Conservation (phyloP, 371 early-diverging fungal species). For the Fennellomyces sp. region DNA sequence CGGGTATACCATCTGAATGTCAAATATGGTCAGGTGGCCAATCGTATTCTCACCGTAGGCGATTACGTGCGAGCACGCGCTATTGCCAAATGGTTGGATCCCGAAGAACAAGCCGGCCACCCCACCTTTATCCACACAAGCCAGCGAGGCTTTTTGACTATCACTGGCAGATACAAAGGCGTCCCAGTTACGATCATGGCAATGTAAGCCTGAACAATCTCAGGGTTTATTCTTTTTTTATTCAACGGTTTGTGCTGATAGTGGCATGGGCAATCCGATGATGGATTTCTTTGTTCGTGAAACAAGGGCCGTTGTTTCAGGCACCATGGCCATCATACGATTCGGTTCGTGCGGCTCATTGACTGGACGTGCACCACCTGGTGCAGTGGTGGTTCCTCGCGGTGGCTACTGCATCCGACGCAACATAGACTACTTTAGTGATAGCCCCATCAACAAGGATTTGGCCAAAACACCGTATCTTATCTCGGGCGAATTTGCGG, state of each 20-base stretch:
- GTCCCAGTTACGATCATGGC: conserved; percentile 87
- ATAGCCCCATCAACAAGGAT: conserved; percentile 31
- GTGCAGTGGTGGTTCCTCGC: conserved; percentile 77
- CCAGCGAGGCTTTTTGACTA: conserved; percentile 88
- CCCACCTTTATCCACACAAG: conserved; percentile 63
- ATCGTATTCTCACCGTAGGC: conserved; percentile 92
- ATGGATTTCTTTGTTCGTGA: conserved; percentile 96
- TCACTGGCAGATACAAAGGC: conserved; percentile 86
- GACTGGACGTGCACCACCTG: conserved; percentile 56
- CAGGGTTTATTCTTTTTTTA: conserved; percentile 9
- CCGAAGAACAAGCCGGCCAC: conserved; percentile 52
- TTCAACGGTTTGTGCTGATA: conserved; percentile 9
- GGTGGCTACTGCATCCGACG: conserved; percentile 76
- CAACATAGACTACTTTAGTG: conserved; percentile 78
- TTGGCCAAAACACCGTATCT: conserved; percentile 58
- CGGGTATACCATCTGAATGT: conserved; percentile 89
- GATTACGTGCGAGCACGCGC: conserved; percentile 81
- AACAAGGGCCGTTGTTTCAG: conserved; percentile 81
- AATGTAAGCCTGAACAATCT: no score
- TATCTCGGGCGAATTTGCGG: conserved; percentile 63
- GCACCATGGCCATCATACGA: conserved; percentile 82
- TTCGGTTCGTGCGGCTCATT: conserved; percentile 93
- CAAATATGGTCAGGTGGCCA: conserved; percentile 84
- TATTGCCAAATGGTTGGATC: conserved; percentile 68
- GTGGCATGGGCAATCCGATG: conserved; percentile 83